phyloP scores from a whole-genome alignment of 169 alveolate genomes.

The Eimeria zaria region DNA sequence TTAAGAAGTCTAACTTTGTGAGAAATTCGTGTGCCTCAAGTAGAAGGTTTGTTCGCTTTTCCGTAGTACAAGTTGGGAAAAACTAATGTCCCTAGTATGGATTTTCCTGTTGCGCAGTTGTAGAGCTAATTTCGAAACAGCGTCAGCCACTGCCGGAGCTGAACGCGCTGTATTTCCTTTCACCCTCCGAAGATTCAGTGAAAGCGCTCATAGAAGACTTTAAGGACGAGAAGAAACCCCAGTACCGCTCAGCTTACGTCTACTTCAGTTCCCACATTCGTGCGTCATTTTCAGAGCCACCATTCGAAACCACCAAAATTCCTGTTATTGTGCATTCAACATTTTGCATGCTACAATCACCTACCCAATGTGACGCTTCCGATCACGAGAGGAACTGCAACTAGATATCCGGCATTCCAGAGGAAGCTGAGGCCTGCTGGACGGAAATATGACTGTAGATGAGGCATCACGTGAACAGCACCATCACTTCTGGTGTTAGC shows the following conservation, averaged over 20 bases:
- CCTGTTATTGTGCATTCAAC: neutral
- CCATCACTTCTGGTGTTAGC: neutral
- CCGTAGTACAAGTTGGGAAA: neutral
- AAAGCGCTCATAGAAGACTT: conserved; percentile 75
- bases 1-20: neutral
- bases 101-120: conserved; percentile 32
- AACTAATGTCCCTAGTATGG: neutral
- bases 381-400: neutral
- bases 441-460: neutral
- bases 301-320: neutral
- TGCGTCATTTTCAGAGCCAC: conserved; percentile 3
- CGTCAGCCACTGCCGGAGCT: conserved; percentile 86
- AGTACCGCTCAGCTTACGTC: conserved; percentile 80
- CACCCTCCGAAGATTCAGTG: conserved; percentile 75
- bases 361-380: neutral
- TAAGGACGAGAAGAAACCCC: conserved; percentile 71
- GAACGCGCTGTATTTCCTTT: conserved; percentile 82
- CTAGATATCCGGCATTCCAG: neutral
- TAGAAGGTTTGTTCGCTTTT: neutral
- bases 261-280: conserved; percentile 71
- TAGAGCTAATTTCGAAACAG: conserved; percentile 75
- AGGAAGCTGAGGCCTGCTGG: neutral
- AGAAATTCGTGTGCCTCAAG: neutral
- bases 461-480: no score
- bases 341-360: neutral